Base-by-base conservation (phyloP, 2,329 filamentous ascomycete species). In the Colletotrichum kahawae region DNA sequence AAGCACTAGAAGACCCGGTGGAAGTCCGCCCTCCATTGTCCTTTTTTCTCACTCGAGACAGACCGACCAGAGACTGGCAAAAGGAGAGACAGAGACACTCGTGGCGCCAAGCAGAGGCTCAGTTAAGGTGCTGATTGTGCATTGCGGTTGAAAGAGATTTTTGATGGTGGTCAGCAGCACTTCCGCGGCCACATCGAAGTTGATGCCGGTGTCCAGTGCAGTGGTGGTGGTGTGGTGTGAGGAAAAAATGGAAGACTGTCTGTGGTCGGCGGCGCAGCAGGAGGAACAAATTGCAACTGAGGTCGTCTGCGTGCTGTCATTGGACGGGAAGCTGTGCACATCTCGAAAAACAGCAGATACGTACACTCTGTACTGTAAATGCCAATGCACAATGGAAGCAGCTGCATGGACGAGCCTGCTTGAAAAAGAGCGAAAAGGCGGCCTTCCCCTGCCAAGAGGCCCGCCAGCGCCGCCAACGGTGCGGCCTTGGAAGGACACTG, bases 371-470 rank as follows among this genome's bases (percentile, higher is more conserved):
- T 21, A 31, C n/a, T 62, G 16, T 31, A 62, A 14, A 13, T n/a
- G 56, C 29, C 56, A 51, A 51, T 51, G 43, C 43, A 51, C 43
- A 51, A 51, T 1, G 43, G 43, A 10, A 24, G 43, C 24, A 31
- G 16, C 18, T 43, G 62, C 62, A 65, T 48, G 62, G 62, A 31
- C 24, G 36, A 51, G 29, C 36, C 62, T 51, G 62, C 27, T 24
- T 31, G 62, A 38, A 51, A 51, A n/a, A 6, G n/a, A 33, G n/a
- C 18, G 34, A 63, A 72, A 72, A 48, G n/a, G 36, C 43, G 48
- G 54, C 38, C 48, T 63, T 67, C 72, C 68, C 72, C 62, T 75
- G 72, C 69, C 72, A 67, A 71, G 67, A 62, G 21, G 13, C 21
- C 63, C 31, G 68, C 68, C 34, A 43, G 51, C 67, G 62, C 60